Conservation (phyloP, 352 stramenopile genomes). For the Saprolegnia parasitica region DNA sequence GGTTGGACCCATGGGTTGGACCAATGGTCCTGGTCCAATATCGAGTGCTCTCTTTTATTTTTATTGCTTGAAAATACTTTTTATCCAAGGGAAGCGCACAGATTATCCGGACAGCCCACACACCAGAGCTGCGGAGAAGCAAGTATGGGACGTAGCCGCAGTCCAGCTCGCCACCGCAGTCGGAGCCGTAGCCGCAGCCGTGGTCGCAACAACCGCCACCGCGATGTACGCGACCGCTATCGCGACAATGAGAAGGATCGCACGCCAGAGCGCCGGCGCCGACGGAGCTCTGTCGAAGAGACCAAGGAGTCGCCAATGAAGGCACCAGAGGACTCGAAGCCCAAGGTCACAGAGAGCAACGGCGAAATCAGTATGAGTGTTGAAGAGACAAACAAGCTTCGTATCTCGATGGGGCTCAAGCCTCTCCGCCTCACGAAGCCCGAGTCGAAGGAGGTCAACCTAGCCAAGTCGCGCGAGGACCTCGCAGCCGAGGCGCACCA, state of each 20-base stretch:
- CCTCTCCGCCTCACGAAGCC: conserved; percentile 53
- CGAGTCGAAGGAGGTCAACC: conserved; percentile 49
- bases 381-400: conserved; percentile 78
- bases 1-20: no score
- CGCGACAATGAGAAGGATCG: not conserved
- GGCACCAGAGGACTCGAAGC: conserved; percentile 15
- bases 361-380: conserved; percentile 79
- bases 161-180: conserved; percentile 1
- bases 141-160: conserved; percentile 24
- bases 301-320: conserved; percentile 2
- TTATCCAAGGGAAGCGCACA: no score
- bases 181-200: conserved; percentile 7
- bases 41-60: no score
- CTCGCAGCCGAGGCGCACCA: conserved; percentile 48
- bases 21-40: no score
- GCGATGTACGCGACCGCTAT: not conserved
- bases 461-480: conserved; percentile 60
- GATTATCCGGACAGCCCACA: not conserved
- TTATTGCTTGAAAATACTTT: no score
- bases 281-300: conserved; percentile 1
- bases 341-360: conserved; percentile 51
- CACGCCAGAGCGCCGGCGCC: conserved; percentile 13
- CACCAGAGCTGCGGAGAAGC: conserved; percentile 1
- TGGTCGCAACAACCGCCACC: not conserved
- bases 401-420: conserved; percentile 64